phyloP scores from a whole-genome alignment of 176 grass and related monocot genomes.

The Tuctoria greenei region DNA sequence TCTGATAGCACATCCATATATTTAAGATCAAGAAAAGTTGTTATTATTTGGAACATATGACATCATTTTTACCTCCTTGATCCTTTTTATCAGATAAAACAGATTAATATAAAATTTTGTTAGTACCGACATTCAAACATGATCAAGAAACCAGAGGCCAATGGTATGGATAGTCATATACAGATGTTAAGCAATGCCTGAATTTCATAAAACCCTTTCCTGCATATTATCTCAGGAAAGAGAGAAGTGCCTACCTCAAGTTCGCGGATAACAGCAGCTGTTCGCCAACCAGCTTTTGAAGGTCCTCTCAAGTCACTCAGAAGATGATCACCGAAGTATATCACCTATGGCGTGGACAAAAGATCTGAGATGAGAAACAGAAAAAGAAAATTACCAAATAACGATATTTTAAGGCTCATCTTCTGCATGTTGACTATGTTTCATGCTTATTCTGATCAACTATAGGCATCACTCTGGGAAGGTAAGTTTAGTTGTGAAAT shows the following conservation, averaged over 20 bases:
- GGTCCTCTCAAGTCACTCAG: constrained; percentile 95
- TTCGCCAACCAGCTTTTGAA: constrained; percentile 97
- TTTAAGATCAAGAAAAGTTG: not conserved
- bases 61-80: not conserved
- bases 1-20: constrained; percentile 15
- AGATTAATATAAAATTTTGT: not conserved
- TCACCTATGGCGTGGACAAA: constrained; percentile 58
- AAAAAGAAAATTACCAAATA: not conserved
- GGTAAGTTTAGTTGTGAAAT: not conserved
- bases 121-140: constrained; percentile 6
- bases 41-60: constrained; percentile 19
- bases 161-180: constrained; percentile 20
- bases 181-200: constrained; percentile 6
- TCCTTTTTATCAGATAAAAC: not conserved
- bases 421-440: not conserved
- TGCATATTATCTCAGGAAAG: constrained; percentile 11
- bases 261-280: constrained; percentile 92
- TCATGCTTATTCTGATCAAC: not conserved
- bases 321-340: constrained; percentile 99
- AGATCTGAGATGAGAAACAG: constrained; percentile 25
- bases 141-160: not conserved
- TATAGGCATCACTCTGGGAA: not conserved
- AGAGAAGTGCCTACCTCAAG: constrained; percentile 61
- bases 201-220: not conserved
- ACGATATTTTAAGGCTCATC: not conserved